These are phyloP conservation scores for Botryosphaeria dothidea DNA, from an alignment of 2,329 filamentous ascomycete genomes.

Conservation along the genomic window DNA sequence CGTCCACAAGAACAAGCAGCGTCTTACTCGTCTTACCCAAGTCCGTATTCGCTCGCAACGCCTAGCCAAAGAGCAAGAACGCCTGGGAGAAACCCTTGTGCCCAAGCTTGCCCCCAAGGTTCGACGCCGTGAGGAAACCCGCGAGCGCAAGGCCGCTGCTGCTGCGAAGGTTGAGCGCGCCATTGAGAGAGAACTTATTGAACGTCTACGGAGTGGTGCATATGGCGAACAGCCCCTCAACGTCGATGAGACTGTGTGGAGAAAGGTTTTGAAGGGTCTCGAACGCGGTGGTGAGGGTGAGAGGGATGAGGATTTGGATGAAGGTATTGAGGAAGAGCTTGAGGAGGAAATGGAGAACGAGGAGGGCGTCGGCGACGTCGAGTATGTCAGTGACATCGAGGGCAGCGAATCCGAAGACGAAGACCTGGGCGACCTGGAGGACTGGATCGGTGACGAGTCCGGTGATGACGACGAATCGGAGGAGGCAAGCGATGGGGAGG, in stretches of 20 bases:
- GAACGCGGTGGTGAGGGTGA: constrained; percentile 83
- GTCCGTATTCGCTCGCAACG: constrained; percentile 77
- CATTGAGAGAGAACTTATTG: constrained; percentile 92
- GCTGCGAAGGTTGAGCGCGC: constrained; percentile 89
- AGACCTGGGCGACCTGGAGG: constrained; percentile 72
- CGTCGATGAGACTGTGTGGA: constrained; percentile 93
- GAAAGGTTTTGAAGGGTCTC: constrained; percentile 88
- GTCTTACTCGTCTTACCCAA: constrained; percentile 87
- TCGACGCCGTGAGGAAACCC: constrained; percentile 49
- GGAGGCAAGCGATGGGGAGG: constrained; percentile 53
- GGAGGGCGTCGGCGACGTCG: constrained; percentile 73
- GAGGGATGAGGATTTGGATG: constrained; percentile 84
- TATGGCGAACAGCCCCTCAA: constrained; percentile 91
- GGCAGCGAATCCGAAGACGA: constrained; percentile 74
- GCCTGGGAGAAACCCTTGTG: constrained; percentile 84
- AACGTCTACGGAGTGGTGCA: constrained; percentile 84
- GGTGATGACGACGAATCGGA: constrained; percentile 59
- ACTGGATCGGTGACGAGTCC: constrained; percentile 81
- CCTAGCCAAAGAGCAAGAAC: constrained; percentile 84
- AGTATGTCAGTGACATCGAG: constrained; percentile 91
- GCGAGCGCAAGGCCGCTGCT: constrained; percentile 53
- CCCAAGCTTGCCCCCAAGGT: constrained; percentile 92
- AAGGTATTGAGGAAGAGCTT: constrained; percentile 73
- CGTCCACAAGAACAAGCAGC: constrained; percentile 93
- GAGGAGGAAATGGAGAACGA: constrained; percentile 67